phyloP scores from a whole-genome alignment of 169 alveolate species.

The Cryptosporidium tyzzeri region DNA sequence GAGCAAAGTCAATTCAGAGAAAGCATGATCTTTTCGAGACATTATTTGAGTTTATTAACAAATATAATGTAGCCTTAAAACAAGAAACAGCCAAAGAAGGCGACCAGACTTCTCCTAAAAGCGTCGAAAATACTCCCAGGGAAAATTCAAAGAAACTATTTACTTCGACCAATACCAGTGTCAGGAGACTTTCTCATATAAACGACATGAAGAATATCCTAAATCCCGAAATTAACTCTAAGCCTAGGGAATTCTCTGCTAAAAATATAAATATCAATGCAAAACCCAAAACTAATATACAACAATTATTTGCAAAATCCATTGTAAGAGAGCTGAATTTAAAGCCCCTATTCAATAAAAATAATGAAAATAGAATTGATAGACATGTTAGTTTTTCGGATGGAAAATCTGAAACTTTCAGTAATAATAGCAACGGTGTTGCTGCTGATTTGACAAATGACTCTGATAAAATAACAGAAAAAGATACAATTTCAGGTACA shows the following conservation, averaged over 20 bases:
- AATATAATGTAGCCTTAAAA: constrained; percentile 18
- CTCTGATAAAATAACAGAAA: neutral
- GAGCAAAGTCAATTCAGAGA: neutral
- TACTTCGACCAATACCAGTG: neutral
- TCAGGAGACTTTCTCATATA: constrained; percentile 21
- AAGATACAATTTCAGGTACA: no score
- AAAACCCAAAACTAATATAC: neutral
- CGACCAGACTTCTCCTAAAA: constrained; percentile 38
- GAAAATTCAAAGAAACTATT: neutral
- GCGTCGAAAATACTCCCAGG: constrained; percentile 19
- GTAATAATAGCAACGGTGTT: neutral
- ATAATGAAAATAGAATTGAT: neutral
- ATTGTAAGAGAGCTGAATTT: constrained; percentile 46
- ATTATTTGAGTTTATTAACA: constrained; percentile 24
- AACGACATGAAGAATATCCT: constrained; percentile 10
- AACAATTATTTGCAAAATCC: constrained; percentile 49
- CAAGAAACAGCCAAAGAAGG: constrained; percentile 19
- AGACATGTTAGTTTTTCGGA: constrained; percentile 10
- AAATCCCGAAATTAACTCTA: neutral
- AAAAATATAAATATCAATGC: neutral
- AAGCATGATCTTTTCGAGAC: constrained; percentile 15
- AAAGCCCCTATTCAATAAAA: constrained; percentile 52
- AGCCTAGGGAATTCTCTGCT: neutral
- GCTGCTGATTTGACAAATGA: no score
- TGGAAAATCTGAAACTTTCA: neutral